Percentiles rank a stretch among this genome's conserved stretches.
Conservation (phyloP, 2,329 filamentous ascomycete species). For the Paracoccidioides brasiliensis region DNA sequence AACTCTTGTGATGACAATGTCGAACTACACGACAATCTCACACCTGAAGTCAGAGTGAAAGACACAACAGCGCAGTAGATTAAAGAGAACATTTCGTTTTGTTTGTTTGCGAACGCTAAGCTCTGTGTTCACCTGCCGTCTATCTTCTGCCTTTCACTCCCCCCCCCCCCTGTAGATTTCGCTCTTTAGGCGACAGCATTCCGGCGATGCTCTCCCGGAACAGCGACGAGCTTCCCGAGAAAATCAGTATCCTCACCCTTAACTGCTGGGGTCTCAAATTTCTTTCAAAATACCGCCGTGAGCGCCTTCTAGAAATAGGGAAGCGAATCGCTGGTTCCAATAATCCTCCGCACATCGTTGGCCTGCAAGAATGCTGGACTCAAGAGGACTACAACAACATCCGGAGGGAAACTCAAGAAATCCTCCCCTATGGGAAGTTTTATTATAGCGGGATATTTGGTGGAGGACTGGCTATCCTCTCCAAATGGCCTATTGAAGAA, state of each 20-base stretch:
- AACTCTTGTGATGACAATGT: not conserved
- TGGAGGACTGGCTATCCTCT: constrained; percentile 76
- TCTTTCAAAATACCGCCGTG: constrained; percentile 62
- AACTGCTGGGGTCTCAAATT: constrained; percentile 97
- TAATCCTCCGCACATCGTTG: constrained; percentile 69
- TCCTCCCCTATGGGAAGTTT: constrained; percentile 85
- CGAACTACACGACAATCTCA: too few relatives aligned
- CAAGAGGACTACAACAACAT: constrained; percentile 71
- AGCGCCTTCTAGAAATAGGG: constrained; percentile 74
- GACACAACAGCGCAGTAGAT: not conserved
- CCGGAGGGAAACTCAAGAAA: constrained; percentile 54
- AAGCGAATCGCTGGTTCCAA: constrained; percentile 56
- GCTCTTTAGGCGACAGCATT: not conserved
- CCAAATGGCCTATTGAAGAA: constrained; percentile 83
- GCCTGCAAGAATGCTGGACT: constrained; percentile 91
- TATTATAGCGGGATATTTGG: constrained; percentile 85
- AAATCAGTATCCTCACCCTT: constrained; percentile 70
- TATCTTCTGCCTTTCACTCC: not conserved
- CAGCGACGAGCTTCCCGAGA: constrained; percentile 26
- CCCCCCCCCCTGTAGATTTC: not conserved
- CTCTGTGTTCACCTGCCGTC: not conserved
- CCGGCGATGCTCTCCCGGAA: constrained; percentile 5
- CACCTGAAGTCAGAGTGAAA: not conserved
- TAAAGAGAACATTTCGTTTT: not conserved
- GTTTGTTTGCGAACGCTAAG: not conserved